Evolutionary conservation across 768 basidiomycete genomes (phyloP).

Genomic region (Amanita pallidorosea): DNA sequence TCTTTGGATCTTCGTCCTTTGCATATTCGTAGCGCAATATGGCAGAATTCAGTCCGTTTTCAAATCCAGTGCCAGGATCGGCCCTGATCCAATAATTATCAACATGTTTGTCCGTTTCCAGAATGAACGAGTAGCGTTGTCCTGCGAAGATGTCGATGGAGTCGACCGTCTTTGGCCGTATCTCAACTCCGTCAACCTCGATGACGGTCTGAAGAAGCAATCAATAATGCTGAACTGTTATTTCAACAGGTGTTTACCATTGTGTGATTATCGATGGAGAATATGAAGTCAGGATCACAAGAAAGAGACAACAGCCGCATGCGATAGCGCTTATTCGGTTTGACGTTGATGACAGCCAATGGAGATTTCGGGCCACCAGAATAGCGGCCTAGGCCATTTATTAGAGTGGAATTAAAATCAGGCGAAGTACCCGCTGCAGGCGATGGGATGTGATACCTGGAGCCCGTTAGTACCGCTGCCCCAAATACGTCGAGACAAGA

Average conservation of each 20-base stretch:
- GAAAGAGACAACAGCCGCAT: constrained; percentile 42
- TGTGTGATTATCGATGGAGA: constrained; percentile 33
- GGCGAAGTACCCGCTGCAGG: constrained; percentile 12
- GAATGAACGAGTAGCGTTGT: constrained; percentile 34
- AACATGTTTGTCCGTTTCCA: constrained; percentile 23
- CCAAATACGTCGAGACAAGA: not conserved
- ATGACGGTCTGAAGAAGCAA: constrained; percentile 19
- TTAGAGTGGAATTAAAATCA: constrained; percentile 29
- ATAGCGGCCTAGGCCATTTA: constrained; percentile 43
- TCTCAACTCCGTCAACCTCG: constrained; percentile 26
- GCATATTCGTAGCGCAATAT: constrained; percentile 43
- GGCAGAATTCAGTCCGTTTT: constrained; percentile 41
- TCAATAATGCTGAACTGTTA: not conserved
- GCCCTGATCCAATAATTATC: constrained; percentile 37
- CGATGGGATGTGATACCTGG: constrained; percentile 26
- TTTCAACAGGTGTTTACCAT: constrained; percentile 11
- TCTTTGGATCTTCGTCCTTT: constrained; percentile 22
- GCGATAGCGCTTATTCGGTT: constrained; percentile 32
- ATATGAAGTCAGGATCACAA: constrained; percentile 34
- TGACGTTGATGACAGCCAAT: constrained; percentile 36
- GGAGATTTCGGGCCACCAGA: constrained; percentile 24
- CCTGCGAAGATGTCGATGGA: constrained; percentile 30
- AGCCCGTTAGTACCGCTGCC: not conserved
- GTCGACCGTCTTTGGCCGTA: constrained; percentile 24
- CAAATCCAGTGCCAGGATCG: constrained; percentile 17